Evolutionary conservation across 192 early-diverging fungal species (phyloP).

Genomic region (Anaeromyces robustus): DNA sequence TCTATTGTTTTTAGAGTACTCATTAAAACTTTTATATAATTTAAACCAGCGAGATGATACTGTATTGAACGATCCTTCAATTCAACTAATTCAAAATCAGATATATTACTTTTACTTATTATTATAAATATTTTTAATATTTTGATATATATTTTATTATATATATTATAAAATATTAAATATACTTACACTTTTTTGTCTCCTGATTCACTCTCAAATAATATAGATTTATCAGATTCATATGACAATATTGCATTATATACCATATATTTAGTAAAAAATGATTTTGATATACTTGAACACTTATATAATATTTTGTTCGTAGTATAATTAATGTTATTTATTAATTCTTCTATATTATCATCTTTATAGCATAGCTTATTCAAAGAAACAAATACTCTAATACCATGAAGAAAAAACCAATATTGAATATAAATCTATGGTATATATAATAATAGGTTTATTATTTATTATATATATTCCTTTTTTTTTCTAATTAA

Average conservation of each 20-base stretch:
- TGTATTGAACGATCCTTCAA: background rate
- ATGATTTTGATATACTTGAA: background rate
- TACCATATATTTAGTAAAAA: background rate
- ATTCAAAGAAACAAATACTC: background rate
- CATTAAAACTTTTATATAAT: background rate
- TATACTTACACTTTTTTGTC: too few relatives aligned
- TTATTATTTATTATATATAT: too few relatives aligned
- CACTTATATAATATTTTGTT: background rate
- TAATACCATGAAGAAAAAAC: background rate
- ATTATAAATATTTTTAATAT: too few relatives aligned
- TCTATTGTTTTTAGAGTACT: too few relatives aligned
- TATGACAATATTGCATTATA: background rate
- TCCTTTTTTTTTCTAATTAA: too few relatives aligned
- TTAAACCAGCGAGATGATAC: background rate
- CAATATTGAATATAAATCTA: background rate
- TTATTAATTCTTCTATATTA: background rate
- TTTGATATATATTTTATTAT: too few relatives aligned
- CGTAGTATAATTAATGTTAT: background rate
- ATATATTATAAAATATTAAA: too few relatives aligned
- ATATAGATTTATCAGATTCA: background rate
- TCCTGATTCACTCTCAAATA: background rate
- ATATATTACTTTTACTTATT: background rate
- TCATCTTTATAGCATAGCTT: background rate
- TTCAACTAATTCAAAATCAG: background rate
- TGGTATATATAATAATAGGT: background rate